Evolutionary conservation across 2,329 filamentous ascomycete genomes (phyloP), one percentile per base, ranked within the genome.

Genomic region (Lasiodiplodia gonubiensis): DNA sequence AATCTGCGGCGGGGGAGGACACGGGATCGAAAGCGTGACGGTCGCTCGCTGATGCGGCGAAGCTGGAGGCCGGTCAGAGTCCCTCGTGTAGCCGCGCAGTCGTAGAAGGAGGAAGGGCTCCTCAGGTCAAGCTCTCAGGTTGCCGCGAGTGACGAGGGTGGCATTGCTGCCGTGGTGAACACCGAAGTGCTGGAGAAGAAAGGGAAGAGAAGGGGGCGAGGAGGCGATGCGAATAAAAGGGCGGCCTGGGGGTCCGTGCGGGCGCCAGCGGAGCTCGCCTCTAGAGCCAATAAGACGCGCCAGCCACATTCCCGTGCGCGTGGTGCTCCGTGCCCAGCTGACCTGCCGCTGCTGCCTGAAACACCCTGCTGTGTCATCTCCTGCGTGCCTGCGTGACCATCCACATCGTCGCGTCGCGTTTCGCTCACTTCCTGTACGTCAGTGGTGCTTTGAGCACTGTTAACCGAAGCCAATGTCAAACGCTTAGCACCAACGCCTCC

Each of bases 151-250:
- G 27, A n/a, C 8, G 42, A 51, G 23, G 39, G 46, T 37, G 46
- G 59, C 59, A 39, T 51, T 37, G 42, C 27, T 63, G 59, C 59
- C 59, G 30, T 30, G 12, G 59, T 63, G 59, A 63, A 21, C 59
- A 51, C 46, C 8, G 30, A 11, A 33, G 42, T 63, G 46, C 59
- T 63, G 59, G 10, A 25, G 59, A 63, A 35, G 42, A 18, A 21
- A 46, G 14, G 37, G 23, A 46, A 12, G 30, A 37, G 23, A 30
- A 30, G 39, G 37, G n/a, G 5, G 30, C 23, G 12, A 18, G 37
- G 42, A 46, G 42, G 42, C 33, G 53, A 39, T n/a, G 30, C 4
- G 30, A 21, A 46, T 59, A 37, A 51, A 63, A 49, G 48, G 57
- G 46, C 27, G 35, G 42, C 30, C 18, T 11, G 2, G 27, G n/a